Base-by-base conservation (phyloP, 371 early-diverging fungal genomes). In the Chytridiales sp. region DNA sequence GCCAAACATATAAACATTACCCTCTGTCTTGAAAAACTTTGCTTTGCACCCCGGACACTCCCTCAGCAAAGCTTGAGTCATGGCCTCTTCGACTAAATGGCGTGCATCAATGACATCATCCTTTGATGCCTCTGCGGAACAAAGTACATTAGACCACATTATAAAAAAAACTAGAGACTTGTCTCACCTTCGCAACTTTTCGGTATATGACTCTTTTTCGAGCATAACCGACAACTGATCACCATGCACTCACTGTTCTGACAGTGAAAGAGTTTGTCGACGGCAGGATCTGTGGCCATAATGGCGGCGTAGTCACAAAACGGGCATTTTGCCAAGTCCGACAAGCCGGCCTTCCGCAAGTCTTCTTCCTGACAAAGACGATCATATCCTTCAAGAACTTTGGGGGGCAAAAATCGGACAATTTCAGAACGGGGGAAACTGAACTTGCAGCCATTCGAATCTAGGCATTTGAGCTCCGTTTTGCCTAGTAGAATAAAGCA, bases 1-100 rank as follows among this genome's bases (percentile, higher is more conserved):
- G n/a, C n/a, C n/a, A 61, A 44, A 19, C 80, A 80, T 81, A 53
- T 78, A 75, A 64, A 80, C 80, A 59, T 79, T 78, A 36, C 80
- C 80, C 40, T 57, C 74, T 32, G 15, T 54, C 40, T 74, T 74
- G 56, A 34, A 57, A 48, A 43, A 71, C 34, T 58, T 44, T 2
- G 56, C 35, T 22, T 56, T 65, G 66, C 82, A 82, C 47, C 73
- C 74, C 1, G 76, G 69, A 56, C 82, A 82, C 44, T 70, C 73
- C n/a, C 82, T 61, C 27, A 82, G 59, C 47, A 82, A 58, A 0
- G 82, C 82, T 32, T 75, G 62, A 1, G 81, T 73, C 82, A 82
- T 80, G n/a, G 72, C 61, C 56, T 82, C 82, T 39, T 77, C 82
- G 17, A 81, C 67, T 35, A 42, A 47, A 50, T 82, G 82, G 27